phyloP scores from a whole-genome alignment of 345 rosid genomes.

The Fremontodendron californicum region DNA sequence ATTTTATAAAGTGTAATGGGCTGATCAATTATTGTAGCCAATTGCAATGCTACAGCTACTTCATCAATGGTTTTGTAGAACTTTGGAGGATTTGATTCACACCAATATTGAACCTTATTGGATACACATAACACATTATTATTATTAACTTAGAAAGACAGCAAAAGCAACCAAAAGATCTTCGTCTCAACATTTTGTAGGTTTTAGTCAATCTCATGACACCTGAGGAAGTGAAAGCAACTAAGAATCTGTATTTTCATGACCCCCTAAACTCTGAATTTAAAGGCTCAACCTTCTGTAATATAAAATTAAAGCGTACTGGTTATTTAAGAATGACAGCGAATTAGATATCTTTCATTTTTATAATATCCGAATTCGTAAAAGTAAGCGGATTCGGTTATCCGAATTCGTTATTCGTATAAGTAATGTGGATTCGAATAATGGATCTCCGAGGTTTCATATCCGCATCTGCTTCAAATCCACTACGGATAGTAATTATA shows the following conservation, averaged over 20 bases:
- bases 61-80: not conserved
- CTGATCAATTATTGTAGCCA: not conserved
- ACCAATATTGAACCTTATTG: not conserved
- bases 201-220: not conserved
- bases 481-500: too few relatives aligned
- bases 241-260: not conserved
- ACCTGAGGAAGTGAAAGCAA: not conserved
- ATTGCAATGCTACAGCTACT: not conserved
- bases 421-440: too few relatives aligned
- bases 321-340: too few relatives aligned
- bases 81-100: slow-evolving; percentile 8
- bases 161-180: not conserved
- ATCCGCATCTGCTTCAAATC: too few relatives aligned
- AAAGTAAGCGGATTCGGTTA: too few relatives aligned
- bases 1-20: not conserved
- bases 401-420: too few relatives aligned
- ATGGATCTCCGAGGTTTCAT: too few relatives aligned
- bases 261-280: too few relatives aligned
- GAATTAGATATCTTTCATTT: too few relatives aligned
- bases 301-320: too few relatives aligned
- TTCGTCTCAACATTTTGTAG: not conserved
- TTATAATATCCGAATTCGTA: too few relatives aligned
- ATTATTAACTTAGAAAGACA: not conserved
- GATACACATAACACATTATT: not conserved
- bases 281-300: too few relatives aligned